Conservation (phyloP, 106 monocot genomes). For the Iris macrosiphon region DNA sequence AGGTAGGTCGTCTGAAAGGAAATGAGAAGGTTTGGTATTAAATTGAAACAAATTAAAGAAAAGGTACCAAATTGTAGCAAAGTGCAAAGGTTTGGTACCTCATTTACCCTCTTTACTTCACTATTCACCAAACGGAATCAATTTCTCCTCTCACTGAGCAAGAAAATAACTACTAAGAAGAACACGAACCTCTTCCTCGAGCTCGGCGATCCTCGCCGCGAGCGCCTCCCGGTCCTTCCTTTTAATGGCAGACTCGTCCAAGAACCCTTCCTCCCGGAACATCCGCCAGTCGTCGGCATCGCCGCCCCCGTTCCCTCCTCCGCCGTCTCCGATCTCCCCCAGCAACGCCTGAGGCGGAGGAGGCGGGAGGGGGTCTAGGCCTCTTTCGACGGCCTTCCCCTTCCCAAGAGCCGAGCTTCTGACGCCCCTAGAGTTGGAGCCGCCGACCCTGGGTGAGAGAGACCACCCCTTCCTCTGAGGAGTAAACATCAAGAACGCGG, state of each 20-base stretch:
- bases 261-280: constrained; percentile 65
- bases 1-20: too few relatives aligned
- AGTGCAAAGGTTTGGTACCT: too few relatives aligned
- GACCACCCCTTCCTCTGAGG: constrained; percentile 22
- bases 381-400: not conserved
- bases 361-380: constrained; percentile 2
- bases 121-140: too few relatives aligned
- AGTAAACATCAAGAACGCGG: constrained; percentile 24
- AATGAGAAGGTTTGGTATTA: too few relatives aligned
- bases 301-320: not conserved
- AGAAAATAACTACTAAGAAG: too few relatives aligned
- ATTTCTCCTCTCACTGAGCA: too few relatives aligned
- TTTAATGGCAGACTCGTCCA: constrained; percentile 52
- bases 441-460: constrained; percentile 4
- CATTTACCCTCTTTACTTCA: too few relatives aligned
- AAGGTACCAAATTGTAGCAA: too few relatives aligned
- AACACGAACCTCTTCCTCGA: constrained; percentile 16
- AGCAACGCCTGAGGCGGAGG: not conserved
- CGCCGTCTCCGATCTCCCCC: constrained; percentile 5
- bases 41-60: too few relatives aligned
- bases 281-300: constrained; percentile 25
- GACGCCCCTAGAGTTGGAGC: constrained; percentile 4
- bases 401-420: constrained; percentile 4
- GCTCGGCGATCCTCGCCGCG: constrained; percentile 3
- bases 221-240: constrained; percentile 67